Evolutionary conservation across 371 early-diverging fungal genomes (phyloP), one percentile per base, ranked within the genome.

Genomic region (Coemansia sp.): DNA sequence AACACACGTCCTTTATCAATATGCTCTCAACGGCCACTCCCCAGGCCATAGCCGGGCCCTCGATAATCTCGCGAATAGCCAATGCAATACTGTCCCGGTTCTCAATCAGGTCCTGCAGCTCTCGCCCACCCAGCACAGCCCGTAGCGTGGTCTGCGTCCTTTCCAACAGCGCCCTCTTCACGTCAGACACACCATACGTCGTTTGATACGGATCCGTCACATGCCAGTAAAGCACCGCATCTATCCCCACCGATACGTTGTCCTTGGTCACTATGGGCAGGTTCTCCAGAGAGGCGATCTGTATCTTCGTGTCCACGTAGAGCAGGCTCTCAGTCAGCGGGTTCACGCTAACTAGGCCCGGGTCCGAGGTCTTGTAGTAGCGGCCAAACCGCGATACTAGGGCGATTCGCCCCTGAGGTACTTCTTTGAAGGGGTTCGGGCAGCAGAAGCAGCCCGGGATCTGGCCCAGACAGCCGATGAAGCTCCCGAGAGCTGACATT

Each of bases 211-310:
- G 94, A 57, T 96, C 91, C 5, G 86, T 80, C 44, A 91, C 79
- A 62, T 86, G 85, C 90, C 90, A 94, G 66, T 90, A 95, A 2
- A 95, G 66, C 2, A 95, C 93, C 1, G 88, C 84, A 62, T 95
- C 96, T 62, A 95, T 88, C 3, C 65, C 64, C 29, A 95, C 82
- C 42, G 79, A 84, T 55, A 92, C 91, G 65, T 94, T 94, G 78
- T 94, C 94, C 69, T 90, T 90, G 62, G 95, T 92, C 82, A 93
- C 91, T 69, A 94, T 89, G 24, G 81, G 78, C 76, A 95, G 92
- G 14, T 76, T 62, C 4, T 85, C 84, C 42, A 95, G 87, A 47
- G 85, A 78, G 14, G 82, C 81, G 24, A 93, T 85, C 69, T 90
- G 91, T 34, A 93, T 84, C 63, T 87, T 88, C 66, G 92, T 83